Base-by-base conservation (phyloP, 2,329 filamentous ascomycete genomes). In the Talaromyces funiculosus region DNA sequence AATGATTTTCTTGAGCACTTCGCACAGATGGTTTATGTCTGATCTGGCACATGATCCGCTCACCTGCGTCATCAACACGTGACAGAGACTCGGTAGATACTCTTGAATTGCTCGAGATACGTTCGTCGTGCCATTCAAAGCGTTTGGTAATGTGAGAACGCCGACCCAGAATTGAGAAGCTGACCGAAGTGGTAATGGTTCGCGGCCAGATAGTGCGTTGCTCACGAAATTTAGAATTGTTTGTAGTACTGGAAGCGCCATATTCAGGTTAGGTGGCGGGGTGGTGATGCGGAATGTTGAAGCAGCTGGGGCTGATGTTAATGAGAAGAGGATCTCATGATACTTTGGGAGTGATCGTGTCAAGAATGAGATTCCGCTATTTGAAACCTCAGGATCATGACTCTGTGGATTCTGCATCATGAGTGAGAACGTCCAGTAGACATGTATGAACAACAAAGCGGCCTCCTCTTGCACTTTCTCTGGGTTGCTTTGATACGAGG, bases 131-230 rank as follows among this genome's bases (percentile, higher is more conserved):
- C 22, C 12, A 40, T 42, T 63, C 18, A 62, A 65, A 29, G 43
- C 62, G 51, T 57, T 66, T 18, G 71, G 69, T 60, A 78, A 66
- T 57, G 72, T 71, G 61, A 77, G 56, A 45, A 77, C 64, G 18
- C 69, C 68, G n/a, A 74, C 67, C 73, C 78, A 79, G 64, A 79
- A 80, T 35, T 71, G 67, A 35, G 77, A 74, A 4, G 76, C 74
- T 29, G 77, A 76, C 18, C 77, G 77, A n/a, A 79, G 74, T n/a
- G 77, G 76, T 14, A 80, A 69, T 9, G 77, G 75, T 38, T 80
- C 77, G 0, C 73, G 69, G 9, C 76, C 70, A 45, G 72, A 72
- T 38, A 79, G 67, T 16, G 74, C 70, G 20, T 72, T 63, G n/a
- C 78, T 70, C 4, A 73, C 75, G 61, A 78, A 76, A 24, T 76